phyloP scores from a whole-genome alignment of 2,329 filamentous ascomycete genomes.

The Ustilaginoidea virens region DNA sequence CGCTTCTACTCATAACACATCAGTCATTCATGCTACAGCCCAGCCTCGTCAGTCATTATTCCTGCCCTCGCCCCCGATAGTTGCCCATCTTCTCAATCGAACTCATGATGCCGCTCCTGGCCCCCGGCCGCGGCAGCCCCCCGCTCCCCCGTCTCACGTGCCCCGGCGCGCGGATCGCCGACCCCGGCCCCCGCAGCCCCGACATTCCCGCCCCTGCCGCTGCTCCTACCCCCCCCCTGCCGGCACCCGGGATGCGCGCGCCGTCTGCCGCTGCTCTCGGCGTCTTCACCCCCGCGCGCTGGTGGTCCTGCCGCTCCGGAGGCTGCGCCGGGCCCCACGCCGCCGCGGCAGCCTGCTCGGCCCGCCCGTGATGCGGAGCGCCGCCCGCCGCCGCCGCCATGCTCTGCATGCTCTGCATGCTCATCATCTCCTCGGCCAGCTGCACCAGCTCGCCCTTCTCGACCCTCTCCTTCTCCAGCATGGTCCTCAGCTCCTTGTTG shows the following conservation, averaged over 20 bases:
- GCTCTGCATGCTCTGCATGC: slow-evolving; percentile 44
- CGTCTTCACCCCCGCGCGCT: slow-evolving; percentile 13
- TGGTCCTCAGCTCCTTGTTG: slow-evolving; percentile 46
- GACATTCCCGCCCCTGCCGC: slow-evolving; percentile 26
- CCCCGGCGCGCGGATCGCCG: slow-evolving; percentile 25
- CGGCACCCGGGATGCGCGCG: slow-evolving; percentile 17
- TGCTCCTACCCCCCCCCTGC: neutral
- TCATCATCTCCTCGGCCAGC: slow-evolving; percentile 72
- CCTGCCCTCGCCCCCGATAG: slow-evolving; percentile 22
- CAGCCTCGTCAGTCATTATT: too few relatives aligned
- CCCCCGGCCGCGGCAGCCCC: slow-evolving; percentile 32
- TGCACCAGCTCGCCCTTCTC: slow-evolving; percentile 75
- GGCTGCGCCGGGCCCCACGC: too few relatives aligned
- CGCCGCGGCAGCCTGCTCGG: slow-evolving; percentile 6
- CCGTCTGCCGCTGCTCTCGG: slow-evolving; percentile 37
- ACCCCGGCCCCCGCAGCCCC: slow-evolving; percentile 45
- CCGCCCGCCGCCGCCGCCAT: slow-evolving; percentile 14
- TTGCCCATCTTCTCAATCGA: slow-evolving; percentile 81
- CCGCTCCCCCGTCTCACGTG: slow-evolving; percentile 30
- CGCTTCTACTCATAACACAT: too few relatives aligned
- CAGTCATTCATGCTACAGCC: too few relatives aligned
- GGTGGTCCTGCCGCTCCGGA: too few relatives aligned
- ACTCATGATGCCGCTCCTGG: slow-evolving; percentile 59
- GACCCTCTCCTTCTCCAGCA: slow-evolving; percentile 59
- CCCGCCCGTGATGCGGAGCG: slow-evolving; percentile 6